phyloP scores from a whole-genome alignment of 345 rosid species.

The Syzygium aromaticum region DNA sequence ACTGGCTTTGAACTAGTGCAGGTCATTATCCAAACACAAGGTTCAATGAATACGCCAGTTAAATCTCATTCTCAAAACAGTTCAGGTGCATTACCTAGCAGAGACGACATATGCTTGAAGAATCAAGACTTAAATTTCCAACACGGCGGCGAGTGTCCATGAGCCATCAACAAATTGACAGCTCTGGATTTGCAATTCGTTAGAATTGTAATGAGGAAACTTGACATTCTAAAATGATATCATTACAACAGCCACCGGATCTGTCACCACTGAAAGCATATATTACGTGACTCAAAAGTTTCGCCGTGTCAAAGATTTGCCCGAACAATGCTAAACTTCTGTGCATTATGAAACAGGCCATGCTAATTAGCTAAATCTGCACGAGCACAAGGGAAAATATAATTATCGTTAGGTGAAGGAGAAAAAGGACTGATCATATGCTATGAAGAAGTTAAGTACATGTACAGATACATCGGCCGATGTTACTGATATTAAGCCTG shows the following conservation, averaged over 20 bases:
- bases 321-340: background rate
- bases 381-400: background rate
- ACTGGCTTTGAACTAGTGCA: background rate
- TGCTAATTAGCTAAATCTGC: background rate
- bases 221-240: background rate
- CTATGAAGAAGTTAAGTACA: background rate
- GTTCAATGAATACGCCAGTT: background rate
- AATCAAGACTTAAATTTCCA: background rate
- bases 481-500: conserved; percentile 40
- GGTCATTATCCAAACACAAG: background rate
- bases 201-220: background rate
- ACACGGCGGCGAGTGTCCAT: background rate
- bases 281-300: background rate
- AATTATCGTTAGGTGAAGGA: background rate
- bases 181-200: background rate
- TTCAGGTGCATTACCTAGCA: background rate
- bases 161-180: background rate
- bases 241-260: background rate
- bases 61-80: background rate
- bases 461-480: background rate
- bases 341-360: background rate
- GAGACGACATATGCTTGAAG: background rate
- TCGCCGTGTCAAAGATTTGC: background rate
- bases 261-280: background rate
- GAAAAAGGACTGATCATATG: background rate